A percentile compares a stretch with the other conserved stretches of the same genome.
Evolutionary conservation across 306 rosid genomes (phyloP).

Genomic region (Vigna unguiculata): DNA sequence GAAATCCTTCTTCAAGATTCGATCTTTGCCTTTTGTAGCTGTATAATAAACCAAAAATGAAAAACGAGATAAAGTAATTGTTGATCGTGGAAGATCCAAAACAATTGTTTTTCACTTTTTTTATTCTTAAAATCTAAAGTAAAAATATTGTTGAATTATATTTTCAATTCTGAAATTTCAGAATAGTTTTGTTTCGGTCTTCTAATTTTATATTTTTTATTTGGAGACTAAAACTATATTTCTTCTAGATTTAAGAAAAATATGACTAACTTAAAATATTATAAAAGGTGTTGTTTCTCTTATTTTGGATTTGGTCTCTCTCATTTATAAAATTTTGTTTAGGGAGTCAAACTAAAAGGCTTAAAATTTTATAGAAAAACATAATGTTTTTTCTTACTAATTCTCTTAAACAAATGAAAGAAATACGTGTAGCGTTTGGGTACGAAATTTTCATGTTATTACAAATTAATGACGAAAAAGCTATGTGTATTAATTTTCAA

Average conservation of each 20-base stretch:
- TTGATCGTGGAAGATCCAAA: too few species aligned
- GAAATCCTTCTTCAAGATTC: background rate
- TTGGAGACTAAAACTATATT: too few species aligned
- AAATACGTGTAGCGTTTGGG: background rate
- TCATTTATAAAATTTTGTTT: background rate
- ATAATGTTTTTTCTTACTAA: background rate
- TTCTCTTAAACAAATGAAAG: background rate
- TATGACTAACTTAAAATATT: too few species aligned
- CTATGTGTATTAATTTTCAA: too few species aligned
- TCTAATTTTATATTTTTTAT: too few species aligned
- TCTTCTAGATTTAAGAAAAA: too few species aligned
- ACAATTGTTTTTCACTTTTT: background rate
- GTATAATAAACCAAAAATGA: background rate
- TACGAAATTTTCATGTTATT: background rate
- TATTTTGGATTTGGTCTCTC: background rate
- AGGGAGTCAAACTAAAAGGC: background rate
- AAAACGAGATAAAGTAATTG: too few species aligned
- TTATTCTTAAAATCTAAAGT: background rate
- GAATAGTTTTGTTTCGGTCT: too few species aligned
- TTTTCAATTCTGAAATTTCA: too few species aligned
- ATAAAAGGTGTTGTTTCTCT: background rate
- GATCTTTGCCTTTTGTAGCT: background rate
- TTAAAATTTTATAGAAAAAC: background rate
- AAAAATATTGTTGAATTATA: background rate
- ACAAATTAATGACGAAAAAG: background rate